Percentiles rank a stretch among this genome's conserved stretches.
Evolutionary conservation across 805 yeast genomes (phyloP).

Genomic region (Kuraishia floccosa): DNA sequence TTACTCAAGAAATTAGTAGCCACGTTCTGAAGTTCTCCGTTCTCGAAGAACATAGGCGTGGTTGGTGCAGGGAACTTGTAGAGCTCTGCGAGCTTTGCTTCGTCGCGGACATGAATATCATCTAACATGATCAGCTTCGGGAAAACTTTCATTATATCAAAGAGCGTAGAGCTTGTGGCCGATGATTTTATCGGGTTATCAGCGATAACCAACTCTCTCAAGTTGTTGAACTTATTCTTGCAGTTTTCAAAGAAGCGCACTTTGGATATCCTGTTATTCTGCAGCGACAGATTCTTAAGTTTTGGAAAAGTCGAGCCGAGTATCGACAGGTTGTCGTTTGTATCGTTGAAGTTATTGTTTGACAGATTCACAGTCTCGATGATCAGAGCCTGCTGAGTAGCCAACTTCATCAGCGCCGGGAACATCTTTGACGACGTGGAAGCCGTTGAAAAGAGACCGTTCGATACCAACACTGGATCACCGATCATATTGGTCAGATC

Average conservation of each 20-base stretch:
- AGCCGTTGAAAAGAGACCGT: slow-evolving; percentile 43
- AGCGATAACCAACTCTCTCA: slow-evolving; percentile 67
- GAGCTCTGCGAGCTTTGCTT: slow-evolving; percentile 38
- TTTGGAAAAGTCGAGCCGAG: slow-evolving; percentile 67
- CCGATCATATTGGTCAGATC: slow-evolving; percentile 54
- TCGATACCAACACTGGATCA: slow-evolving; percentile 45
- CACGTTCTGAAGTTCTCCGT: slow-evolving; percentile 51
- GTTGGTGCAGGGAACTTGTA: slow-evolving; percentile 40
- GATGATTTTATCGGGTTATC: slow-evolving; percentile 63
- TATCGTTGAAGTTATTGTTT: slow-evolving; percentile 52
- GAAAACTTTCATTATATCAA: slow-evolving; percentile 62
- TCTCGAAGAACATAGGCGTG: slow-evolving; percentile 74
- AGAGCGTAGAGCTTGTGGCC: slow-evolving; percentile 33
- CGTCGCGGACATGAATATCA: slow-evolving; percentile 71
- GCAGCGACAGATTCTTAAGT: slow-evolving; percentile 68
- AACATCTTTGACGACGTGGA: slow-evolving; percentile 64
- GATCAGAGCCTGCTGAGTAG: slow-evolving; percentile 35
- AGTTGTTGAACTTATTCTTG: slow-evolving; percentile 59
- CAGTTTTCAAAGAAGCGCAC: slow-evolving; percentile 57
- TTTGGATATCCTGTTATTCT: slow-evolving; percentile 57
- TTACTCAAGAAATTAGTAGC: slow-evolving; percentile 73
- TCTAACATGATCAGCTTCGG: slow-evolving; percentile 77
- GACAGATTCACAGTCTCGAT: slow-evolving; percentile 68
- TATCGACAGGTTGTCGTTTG: slow-evolving; percentile 41
- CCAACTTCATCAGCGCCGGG: slow-evolving; percentile 80